These are phyloP conservation scores for Nannochloropsis salina DNA, from an alignment of 108 stramenopile genomes.

Conservation along the genomic window DNA sequence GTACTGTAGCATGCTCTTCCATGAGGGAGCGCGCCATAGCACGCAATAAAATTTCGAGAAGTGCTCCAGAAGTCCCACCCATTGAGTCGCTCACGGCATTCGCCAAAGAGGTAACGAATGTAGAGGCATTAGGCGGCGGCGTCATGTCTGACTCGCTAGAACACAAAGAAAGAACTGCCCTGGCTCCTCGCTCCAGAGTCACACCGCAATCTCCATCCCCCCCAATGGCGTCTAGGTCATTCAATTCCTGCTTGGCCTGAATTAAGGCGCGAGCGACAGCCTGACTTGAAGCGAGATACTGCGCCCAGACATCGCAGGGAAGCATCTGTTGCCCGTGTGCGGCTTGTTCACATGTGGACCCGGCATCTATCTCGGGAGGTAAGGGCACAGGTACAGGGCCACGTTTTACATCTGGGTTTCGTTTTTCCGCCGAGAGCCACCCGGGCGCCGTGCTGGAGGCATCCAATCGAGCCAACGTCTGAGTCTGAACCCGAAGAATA, in stretches of 20 bases:
- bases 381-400: neutral
- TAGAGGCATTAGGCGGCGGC: neutral
- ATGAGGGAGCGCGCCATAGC: constrained; percentile 33
- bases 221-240: constrained; percentile 62
- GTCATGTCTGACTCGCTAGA: neutral
- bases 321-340: neutral
- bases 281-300: neutral
- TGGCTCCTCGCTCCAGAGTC: constrained; percentile 86
- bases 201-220: constrained; percentile 97
- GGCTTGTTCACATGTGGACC: constrained; percentile 50
- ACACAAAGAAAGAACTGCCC: constrained; percentile 52
- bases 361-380: constrained; percentile 3
- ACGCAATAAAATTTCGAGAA: constrained; percentile 84
- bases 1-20: constrained; percentile 37
- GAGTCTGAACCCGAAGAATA: constrained; percentile 62
- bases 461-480: constrained; percentile 63
- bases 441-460: constrained; percentile 71
- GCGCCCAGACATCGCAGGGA: too few relatives aligned
- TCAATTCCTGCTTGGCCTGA: constrained; percentile 26
- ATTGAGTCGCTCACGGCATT: constrained; percentile 54
- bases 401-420: neutral
- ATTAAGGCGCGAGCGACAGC: constrained; percentile 1
- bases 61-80: constrained; percentile 92
- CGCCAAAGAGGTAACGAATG: neutral
- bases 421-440: constrained; percentile 55